Base-by-base conservation (phyloP, 495 filamentous ascomycete genomes). In the Penicillium lagena region DNA sequence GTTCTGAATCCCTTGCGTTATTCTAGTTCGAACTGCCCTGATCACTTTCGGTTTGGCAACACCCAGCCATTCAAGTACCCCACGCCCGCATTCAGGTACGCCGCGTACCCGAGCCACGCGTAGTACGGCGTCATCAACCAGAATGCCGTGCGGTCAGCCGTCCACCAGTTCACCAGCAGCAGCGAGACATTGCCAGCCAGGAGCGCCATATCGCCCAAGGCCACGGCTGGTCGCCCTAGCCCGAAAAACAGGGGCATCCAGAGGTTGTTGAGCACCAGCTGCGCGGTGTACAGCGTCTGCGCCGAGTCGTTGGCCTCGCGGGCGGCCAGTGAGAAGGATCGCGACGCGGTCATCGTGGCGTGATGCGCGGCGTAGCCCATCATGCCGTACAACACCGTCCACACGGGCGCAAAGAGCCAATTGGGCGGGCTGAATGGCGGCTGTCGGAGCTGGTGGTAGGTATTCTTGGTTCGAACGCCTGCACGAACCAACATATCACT, bases 201-300 rank as follows among this genome's bases (percentile, higher is more conserved):
- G 1, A 82, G 75, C 2, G 85, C 68, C 39, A 94, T 82, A 67
- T 96, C 86, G 5, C 73, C 77, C 8, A 89, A 76, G 1, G 89
- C 90, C 57, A 80, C 77, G 45, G 81, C 75, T 3, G 89, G 87
- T 17, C 78, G 75, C 33, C 79, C 76, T 29, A 85, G 51, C 1
- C 76, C 74, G 58, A 95, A 96, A 75, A 96, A 97, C 8, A 96
- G 76, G 1, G 91, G 91, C 88, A 93, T 96, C 89, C 87, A 97
- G 38, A 84, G 60, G 13, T 93, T 67, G 60, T 96, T 96, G 11
- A 96, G 65, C 13, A 72, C 83, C 8, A 96, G 82, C 58, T 96
- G 90, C 37, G 83, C 78, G 7, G 83, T 85, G 71, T 95, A 96
- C 12, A 95, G 73, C 0, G 83, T 85, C 32, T 70, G 63, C 27